Base-by-base conservation (phyloP, 345 rosid genomes). In the Aquilaria yunnanensis region DNA sequence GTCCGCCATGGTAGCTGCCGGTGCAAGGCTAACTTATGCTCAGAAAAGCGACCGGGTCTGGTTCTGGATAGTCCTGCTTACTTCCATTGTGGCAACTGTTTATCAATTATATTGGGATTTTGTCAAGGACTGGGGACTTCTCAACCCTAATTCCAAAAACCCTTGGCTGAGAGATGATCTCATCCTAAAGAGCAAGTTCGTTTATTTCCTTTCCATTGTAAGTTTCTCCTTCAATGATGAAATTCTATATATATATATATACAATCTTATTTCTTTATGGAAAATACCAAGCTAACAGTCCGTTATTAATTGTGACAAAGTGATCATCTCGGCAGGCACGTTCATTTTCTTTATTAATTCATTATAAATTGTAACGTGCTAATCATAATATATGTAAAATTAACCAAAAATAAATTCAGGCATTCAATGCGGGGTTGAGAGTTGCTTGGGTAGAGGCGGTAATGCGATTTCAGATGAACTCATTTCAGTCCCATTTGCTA, bases 31-130 rank as follows among this genome's bases (percentile, higher is more conserved):
- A 63, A 86, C 88, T 32, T 88, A 85, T 59, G 75, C 81, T 5
- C 74, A 75, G 70, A 76, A 83, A 53, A 70, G 61, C 57, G 67
- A 56, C 49, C 30, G 43, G 3, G 37, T 74, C 10, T 90, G 93
- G 92, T 59, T 90, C 47, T 56, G 63, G 13, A 16, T 80, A 11
- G 93, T 82, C 50, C 51, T 88, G 59, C 67, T 72, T 7, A 88
- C 89, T 71, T 86, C 96, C 0, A 78, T 72, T 6, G 56, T 67
- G 32, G 96, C 96, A 1, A 86, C 93, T 3, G 9, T 86, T 53
- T 91, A 91, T 52, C 97, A 91, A 64, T 58, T 91, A 57, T 91
- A 91, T 57, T 91, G 96, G 96, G 97, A 91, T 73, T 91, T 86
- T 69, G 87, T 84, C 57, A 77, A 80, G 77, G 97, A 91, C 12